Percentiles rank a stretch among this genome's conserved stretches.
Evolutionary conservation across 2,329 filamentous ascomycete species (phyloP).

Genomic region (Dactylellina drechsleri): DNA sequence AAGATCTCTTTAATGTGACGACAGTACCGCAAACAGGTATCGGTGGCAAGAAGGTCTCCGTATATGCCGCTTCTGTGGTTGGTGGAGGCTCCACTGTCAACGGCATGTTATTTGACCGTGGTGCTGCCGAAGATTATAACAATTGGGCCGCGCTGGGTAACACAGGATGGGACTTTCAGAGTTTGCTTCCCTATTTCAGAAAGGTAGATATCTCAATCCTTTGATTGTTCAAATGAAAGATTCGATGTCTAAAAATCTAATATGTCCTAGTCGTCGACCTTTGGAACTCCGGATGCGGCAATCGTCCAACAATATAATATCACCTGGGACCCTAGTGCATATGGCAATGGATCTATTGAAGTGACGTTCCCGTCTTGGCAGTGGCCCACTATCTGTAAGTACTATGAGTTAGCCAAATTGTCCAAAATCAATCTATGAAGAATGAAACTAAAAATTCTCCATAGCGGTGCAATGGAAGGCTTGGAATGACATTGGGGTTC

Average conservation of each 20-base stretch:
- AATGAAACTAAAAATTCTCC: no score
- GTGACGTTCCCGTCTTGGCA: conserved; percentile 60
- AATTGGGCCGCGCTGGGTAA: conserved; percentile 65
- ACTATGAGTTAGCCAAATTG: background rate
- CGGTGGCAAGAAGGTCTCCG: conserved; percentile 59
- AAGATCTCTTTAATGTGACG: conserved; percentile 60
- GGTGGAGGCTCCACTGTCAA: conserved; percentile 63
- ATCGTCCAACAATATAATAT: conserved; percentile 59
- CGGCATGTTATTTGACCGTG: conserved; percentile 66
- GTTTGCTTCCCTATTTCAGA: conserved; percentile 60
- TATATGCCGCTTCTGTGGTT: conserved; percentile 61
- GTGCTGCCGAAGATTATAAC: conserved; percentile 63
- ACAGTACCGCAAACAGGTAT: conserved; percentile 63
- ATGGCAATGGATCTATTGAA: conserved; percentile 60
- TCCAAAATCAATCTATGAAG: no score
- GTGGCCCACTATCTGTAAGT: conserved; percentile 56
- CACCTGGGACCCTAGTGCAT: conserved; percentile 60
- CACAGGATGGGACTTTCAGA: conserved; percentile 64
- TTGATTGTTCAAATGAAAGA: background rate
- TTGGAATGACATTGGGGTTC: conserved; percentile 44
- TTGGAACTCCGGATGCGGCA: conserved; percentile 59
- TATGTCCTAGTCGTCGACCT: conserved; percentile 59
- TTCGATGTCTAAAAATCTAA: background rate
- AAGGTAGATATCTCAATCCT: conserved; percentile 55
- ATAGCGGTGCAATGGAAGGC: conserved; percentile 48